Evolutionary conservation across 331 rosid species (phyloP), one percentile per base, ranked within the genome.

Genomic region (Prunus yedoensis): DNA sequence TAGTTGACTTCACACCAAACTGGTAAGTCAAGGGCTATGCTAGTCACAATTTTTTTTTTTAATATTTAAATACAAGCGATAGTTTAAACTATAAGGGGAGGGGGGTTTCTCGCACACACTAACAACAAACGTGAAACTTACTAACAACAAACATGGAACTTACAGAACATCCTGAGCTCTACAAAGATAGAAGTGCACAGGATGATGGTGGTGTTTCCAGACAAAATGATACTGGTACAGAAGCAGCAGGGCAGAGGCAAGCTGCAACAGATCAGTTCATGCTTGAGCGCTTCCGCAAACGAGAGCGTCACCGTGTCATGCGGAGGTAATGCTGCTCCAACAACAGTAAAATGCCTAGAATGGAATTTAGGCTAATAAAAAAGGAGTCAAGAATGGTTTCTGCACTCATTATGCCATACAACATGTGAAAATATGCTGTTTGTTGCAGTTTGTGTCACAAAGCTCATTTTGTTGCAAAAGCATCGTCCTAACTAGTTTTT

Each of bases 121-220:
- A 59, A 81, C 59, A 4, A 81, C 67, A 41, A 66, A 56, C 67
- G 47, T 21, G 27, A 38, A 38, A 32, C 59, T 66, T 52, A 25
- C 87, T 85, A 59, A 81, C 63, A 4, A 80, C 64, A 41, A 66
- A 56, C 67, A 51, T 21, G 27, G 73, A 73, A 76, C 50, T 70
- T 83, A 83, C 93, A 94, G 99, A 94, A 68, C 97, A 94, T 85
- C 99, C 97, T 0, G 99, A 94, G 90, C 84, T 94, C 66, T 94
- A 94, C 89, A 94, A 92, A 72, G 93, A 88, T 70, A 89, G 80
- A 87, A 88, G 74, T 76, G 47, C 74, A 59, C 97, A 84, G 78
- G 93, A 88, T 68, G 91, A 88, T 64, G 85, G 82, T 23, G 80
- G 90, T 76, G 90, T 74, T 45, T 78, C 96, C 78, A 86, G 80